A percentile compares a stretch with the other conserved stretches of the same genome.
These are phyloP conservation scores for Moelleriella libera DNA, from an alignment of 2,329 filamentous ascomycete genomes.

Conservation along the genomic window DNA sequence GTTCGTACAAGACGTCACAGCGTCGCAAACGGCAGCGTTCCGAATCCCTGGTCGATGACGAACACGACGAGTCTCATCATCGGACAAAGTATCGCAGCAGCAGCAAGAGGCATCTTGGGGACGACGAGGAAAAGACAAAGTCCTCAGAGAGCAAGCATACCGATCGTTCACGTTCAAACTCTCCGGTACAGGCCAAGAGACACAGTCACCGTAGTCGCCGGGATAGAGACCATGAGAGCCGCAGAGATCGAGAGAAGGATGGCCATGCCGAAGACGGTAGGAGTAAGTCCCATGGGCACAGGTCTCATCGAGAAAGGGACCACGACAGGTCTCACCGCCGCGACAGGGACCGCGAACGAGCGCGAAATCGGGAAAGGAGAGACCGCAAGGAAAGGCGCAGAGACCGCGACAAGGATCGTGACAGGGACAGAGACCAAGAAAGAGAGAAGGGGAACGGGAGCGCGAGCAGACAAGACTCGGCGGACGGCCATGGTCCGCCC, in stretches of 20 bases:
- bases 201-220: slow-evolving; percentile 47
- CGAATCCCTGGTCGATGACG: slow-evolving; percentile 31
- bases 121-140: slow-evolving; percentile 26
- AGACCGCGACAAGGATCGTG: slow-evolving; percentile 12
- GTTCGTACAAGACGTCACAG: slow-evolving; percentile 27
- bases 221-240: slow-evolving; percentile 34
- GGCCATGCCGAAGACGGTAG: slow-evolving; percentile 28
- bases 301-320: slow-evolving; percentile 26
- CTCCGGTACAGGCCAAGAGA: slow-evolving; percentile 42
- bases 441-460: slow-evolving; percentile 13
- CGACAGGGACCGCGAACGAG: slow-evolving; percentile 14
- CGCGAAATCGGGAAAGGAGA: slow-evolving; percentile 14
- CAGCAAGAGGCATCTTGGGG: slow-evolving; percentile 26
- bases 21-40: slow-evolving; percentile 43
- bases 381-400: slow-evolving; percentile 22
- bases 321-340: slow-evolving; percentile 19
- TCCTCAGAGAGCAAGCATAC: slow-evolving; percentile 25
- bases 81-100: slow-evolving; percentile 35
- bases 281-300: slow-evolving; percentile 21
- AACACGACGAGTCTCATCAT: slow-evolving; percentile 29
- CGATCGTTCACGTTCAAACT: slow-evolving; percentile 50
- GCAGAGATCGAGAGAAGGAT: slow-evolving; percentile 28
- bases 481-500: background rate
- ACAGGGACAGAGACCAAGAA: background rate
- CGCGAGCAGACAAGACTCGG: slow-evolving; percentile 17